A percentile compares a stretch with the other conserved stretches of the same genome.
Conservation (phyloP, 306 rosid genomes). For the Quercus variabilis region DNA sequence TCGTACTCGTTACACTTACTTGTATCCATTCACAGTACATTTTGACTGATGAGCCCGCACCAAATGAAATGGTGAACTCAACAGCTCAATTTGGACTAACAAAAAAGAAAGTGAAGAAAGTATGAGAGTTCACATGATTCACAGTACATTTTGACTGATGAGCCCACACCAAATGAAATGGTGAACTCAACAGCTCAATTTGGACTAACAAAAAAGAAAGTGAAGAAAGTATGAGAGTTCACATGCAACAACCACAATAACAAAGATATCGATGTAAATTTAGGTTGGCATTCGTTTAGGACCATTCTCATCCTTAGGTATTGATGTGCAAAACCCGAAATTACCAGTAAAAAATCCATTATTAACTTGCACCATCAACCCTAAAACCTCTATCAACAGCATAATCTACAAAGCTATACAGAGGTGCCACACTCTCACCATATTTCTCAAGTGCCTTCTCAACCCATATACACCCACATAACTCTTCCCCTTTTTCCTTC, state of each 20-base stretch:
- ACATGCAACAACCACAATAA: neutral
- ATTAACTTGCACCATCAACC: constrained; percentile 40
- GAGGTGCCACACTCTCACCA: constrained; percentile 68
- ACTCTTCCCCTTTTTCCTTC: constrained; percentile 53
- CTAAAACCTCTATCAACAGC: constrained; percentile 77
- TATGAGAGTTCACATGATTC: neutral
- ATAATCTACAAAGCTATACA: constrained; percentile 88
- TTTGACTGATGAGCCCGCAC: too few relatives aligned
- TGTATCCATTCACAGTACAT: too few relatives aligned
- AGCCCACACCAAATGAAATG: too few relatives aligned
- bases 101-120: too few relatives aligned
- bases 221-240: neutral
- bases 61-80: neutral
- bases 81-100: neutral
- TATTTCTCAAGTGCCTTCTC: constrained; percentile 76
- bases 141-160: too few relatives aligned
- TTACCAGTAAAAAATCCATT: neutral
- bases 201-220: neutral
- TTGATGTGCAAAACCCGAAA: too few relatives aligned
- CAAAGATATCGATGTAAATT: too few relatives aligned
- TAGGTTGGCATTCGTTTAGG: too few relatives aligned
- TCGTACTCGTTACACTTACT: too few relatives aligned
- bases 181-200: neutral
- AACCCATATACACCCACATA: constrained; percentile 65
- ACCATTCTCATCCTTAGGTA: too few relatives aligned